These are phyloP conservation scores for Pseudoturritis turrita DNA, from an alignment of 345 rosid species.

Conservation along the genomic window DNA sequence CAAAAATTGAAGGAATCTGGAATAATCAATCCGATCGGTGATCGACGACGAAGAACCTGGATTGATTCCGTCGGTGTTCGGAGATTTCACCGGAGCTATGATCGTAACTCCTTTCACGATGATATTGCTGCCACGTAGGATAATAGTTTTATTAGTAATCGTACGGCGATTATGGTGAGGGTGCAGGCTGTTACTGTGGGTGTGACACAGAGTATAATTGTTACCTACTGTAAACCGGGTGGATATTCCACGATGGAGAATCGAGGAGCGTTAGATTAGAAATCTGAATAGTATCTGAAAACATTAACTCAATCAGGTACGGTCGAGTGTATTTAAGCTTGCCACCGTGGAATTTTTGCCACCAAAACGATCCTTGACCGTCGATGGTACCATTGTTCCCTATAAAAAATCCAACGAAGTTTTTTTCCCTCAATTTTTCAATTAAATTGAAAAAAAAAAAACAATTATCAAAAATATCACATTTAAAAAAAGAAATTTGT, in stretches of 20 bases:
- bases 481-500: no score
- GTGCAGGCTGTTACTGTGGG: neutral
- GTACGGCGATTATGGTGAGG: neutral
- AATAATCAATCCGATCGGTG: neutral
- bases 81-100: conserved; percentile 78
- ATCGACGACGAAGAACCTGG: conserved; percentile 51
- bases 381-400: conserved; percentile 85
- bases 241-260: conserved; percentile 91
- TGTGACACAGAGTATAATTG: neutral
- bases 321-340: conserved; percentile 88
- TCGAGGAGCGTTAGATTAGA: conserved; percentile 78
- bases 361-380: conserved; percentile 93
- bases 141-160: neutral
- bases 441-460: neutral
- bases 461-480: no score
- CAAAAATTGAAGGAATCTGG: neutral
- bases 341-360: conserved; percentile 75
- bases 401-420: conserved; percentile 27
- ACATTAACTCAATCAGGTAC: conserved; percentile 81
- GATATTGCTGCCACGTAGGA: conserved; percentile 50
- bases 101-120: conserved; percentile 76
- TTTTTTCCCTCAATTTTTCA: neutral
- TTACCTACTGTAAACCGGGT: conserved; percentile 89
- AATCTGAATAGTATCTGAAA: conserved; percentile 57
- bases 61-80: conserved; percentile 92